These are phyloP conservation scores for Dryas octopetala DNA, from an alignment of 306 rosid species.

Conservation along the genomic window DNA sequence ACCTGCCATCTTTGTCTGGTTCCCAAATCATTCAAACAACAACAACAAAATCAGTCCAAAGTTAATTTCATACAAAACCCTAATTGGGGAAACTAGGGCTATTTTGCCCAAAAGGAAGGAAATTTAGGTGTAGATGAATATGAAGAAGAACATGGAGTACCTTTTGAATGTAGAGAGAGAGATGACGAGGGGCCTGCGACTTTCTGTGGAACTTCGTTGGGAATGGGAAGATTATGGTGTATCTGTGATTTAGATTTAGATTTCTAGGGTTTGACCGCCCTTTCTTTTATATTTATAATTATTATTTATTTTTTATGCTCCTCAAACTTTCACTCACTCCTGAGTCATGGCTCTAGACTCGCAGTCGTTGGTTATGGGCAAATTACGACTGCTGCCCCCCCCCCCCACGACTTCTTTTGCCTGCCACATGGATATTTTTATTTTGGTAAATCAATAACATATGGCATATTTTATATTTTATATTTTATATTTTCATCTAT, in stretches of 20 bases:
- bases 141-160: not conserved
- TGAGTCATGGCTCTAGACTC: too few relatives aligned
- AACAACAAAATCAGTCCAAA: not conserved
- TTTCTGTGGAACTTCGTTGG: not conserved
- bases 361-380: too few relatives aligned
- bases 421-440: too few relatives aligned
- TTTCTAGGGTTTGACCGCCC: constrained; percentile 22
- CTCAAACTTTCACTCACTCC: too few relatives aligned
- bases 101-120: not conserved
- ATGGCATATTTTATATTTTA: too few relatives aligned
- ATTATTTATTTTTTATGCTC: not conserved
- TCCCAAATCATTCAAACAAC: constrained; percentile 17
- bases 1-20: constrained; percentile 60
- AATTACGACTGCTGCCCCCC: too few relatives aligned
- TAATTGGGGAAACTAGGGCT: not conserved
- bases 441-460: too few relatives aligned
- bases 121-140: not conserved
- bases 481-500: too few relatives aligned
- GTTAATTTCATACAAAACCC: not conserved
- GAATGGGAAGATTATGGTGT: not conserved
- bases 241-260: constrained; percentile 3
- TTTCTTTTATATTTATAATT: not conserved
- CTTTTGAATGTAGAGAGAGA: not conserved
- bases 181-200: not conserved
- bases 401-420: too few relatives aligned